These are phyloP conservation scores for Somion occarium DNA, from an alignment of 1,284 basidiomycete genomes.

Conservation along the genomic window DNA sequence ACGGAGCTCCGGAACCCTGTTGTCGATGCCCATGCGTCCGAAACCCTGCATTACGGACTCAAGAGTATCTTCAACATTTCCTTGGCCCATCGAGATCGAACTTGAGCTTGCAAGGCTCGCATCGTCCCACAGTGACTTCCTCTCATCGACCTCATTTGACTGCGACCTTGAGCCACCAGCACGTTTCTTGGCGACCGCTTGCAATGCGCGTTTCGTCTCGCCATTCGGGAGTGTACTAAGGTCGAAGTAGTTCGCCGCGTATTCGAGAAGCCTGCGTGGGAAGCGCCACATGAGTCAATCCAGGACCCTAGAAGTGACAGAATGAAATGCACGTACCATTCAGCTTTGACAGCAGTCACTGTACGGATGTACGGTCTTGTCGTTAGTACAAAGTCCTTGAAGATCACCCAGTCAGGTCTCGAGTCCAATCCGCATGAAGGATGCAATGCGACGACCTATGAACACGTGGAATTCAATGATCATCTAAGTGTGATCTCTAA, in stretches of 20 bases:
- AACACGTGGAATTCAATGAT: no score
- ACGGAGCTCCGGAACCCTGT: no score
- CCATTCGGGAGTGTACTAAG: slow-evolving; percentile 61
- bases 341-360: slow-evolving; percentile 83
- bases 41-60: no score
- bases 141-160: no score
- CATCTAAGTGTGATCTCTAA: neutral
- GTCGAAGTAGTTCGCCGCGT: slow-evolving; percentile 79
- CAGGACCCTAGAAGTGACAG: neutral
- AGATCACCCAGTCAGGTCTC: slow-evolving; percentile 96
- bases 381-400: slow-evolving; percentile 97
- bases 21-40: no score
- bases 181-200: slow-evolving; percentile 31
- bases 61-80: no score
- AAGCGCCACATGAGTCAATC: neutral
- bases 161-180: no score
- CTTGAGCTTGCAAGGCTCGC: no score
- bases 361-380: slow-evolving; percentile 89
- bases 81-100: no score
- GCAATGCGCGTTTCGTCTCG: slow-evolving; percentile 68
- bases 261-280: slow-evolving; percentile 72
- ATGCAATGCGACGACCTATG: slow-evolving; percentile 85
- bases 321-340: slow-evolving; percentile 62
- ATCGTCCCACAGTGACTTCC: no score
- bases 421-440: slow-evolving; percentile 90